phyloP scores from a whole-genome alignment of 2,329 filamentous ascomycete species.

The Fusarium drepaniforme region DNA sequence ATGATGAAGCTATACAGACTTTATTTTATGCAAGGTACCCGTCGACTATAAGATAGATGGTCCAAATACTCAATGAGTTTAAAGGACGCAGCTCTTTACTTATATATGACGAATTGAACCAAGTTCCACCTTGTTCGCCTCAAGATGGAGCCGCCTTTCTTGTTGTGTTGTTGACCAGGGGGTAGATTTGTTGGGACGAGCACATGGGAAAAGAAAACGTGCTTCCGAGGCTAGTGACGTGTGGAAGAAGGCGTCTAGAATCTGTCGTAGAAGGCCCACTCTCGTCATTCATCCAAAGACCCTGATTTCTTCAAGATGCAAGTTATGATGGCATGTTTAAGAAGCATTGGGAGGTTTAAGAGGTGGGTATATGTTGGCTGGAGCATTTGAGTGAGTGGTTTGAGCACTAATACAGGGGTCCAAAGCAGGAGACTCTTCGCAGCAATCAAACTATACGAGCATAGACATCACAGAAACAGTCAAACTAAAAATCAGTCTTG shows the following conservation, averaged over 20 bases:
- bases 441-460: slow-evolving; percentile 8
- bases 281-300: background rate
- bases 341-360: background rate
- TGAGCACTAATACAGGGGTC: slow-evolving; percentile 28
- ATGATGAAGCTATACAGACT: slow-evolving; percentile 36
- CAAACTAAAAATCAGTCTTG: slow-evolving; percentile 22
- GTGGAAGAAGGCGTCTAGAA: slow-evolving; percentile 25
- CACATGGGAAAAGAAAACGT: slow-evolving; percentile 43
- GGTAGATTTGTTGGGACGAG: slow-evolving; percentile 47
- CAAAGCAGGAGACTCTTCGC: background rate
- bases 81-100: slow-evolving; percentile 2
- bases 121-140: slow-evolving; percentile 30
- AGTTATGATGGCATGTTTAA: slow-evolving; percentile 8
- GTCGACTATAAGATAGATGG: background rate
- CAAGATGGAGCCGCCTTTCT: slow-evolving; percentile 23
- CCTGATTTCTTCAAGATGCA: slow-evolving; percentile 14
- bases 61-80: background rate
- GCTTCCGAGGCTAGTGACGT: slow-evolving; percentile 41
- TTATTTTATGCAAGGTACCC: background rate
- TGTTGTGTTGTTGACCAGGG: slow-evolving; percentile 36
- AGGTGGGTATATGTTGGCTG: background rate
- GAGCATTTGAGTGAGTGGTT: slow-evolving; percentile 16
- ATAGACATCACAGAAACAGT: background rate
- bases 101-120: slow-evolving; percentile 5
- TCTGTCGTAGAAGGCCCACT: slow-evolving; percentile 34